These are phyloP conservation scores for Helminthosporium solani DNA, from an alignment of 2,329 filamentous ascomycete species.

Conservation along the genomic window DNA sequence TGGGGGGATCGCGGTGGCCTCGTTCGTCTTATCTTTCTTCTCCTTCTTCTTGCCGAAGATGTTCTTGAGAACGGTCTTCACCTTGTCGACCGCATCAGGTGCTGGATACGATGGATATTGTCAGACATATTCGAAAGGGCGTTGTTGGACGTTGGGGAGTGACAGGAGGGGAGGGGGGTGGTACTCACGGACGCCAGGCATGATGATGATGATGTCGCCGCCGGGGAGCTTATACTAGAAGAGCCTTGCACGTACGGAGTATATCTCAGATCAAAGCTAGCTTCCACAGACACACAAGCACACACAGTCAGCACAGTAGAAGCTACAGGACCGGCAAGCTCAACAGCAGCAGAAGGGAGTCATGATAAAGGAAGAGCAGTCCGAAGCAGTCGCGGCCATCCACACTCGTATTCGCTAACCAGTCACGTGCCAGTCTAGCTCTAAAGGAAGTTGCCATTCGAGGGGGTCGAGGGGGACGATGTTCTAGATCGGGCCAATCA, in stretches of 20 bases:
- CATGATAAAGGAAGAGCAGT: constrained; percentile 6
- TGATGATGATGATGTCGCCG: constrained; percentile 18
- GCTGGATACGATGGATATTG: too few relatives aligned
- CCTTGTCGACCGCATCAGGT: constrained; percentile 36
- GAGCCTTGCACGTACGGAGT: too few relatives aligned
- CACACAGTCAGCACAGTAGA: too few relatives aligned
- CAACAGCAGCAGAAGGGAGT: constrained; percentile 5
- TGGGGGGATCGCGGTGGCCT: constrained; percentile 30
- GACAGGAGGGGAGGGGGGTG: background rate
- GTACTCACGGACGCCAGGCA: constrained; percentile 45
- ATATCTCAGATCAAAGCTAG: too few relatives aligned
- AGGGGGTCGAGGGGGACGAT: too few relatives aligned
- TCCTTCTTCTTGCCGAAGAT: constrained; percentile 40
- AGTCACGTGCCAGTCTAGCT: too few relatives aligned
- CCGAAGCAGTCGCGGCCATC: constrained; percentile 14
- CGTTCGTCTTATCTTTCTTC: constrained; percentile 30
- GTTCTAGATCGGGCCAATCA: constrained; percentile 16
- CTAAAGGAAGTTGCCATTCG: background rate
- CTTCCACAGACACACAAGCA: too few relatives aligned
- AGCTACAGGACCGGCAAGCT: constrained; percentile 4
- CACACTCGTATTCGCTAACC: constrained; percentile 11
- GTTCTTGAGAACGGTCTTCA: constrained; percentile 43
- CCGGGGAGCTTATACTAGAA: too few relatives aligned
- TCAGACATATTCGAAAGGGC: too few relatives aligned
- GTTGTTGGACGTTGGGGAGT: background rate